Evolutionary conservation across 202 grass and related monocot genomes (phyloP).

Genomic region (Digitaria exilis): DNA sequence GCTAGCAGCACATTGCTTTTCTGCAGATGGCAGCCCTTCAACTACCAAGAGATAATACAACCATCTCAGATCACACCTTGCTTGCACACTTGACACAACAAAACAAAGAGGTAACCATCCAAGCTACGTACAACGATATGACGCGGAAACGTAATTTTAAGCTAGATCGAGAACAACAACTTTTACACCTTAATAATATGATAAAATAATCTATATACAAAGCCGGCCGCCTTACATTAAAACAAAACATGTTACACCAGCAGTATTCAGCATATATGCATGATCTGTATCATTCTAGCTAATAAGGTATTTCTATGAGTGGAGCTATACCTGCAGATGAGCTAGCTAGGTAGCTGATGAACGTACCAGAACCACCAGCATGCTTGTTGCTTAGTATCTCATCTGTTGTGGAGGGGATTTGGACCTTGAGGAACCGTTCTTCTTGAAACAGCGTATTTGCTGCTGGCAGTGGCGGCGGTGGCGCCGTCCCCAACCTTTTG

Average conservation of each 20-base stretch:
- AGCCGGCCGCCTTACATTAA: background rate
- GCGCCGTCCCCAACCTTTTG: background rate
- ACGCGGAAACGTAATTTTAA: background rate
- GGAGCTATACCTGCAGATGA: constrained; percentile 24
- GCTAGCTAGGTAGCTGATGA: background rate
- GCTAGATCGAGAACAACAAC: background rate
- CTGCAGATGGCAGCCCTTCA: constrained; percentile 36
- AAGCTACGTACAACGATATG: background rate
- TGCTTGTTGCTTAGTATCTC: background rate
- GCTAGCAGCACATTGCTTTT: background rate
- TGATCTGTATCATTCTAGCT: constrained; percentile 34
- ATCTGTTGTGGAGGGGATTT: constrained; percentile 83
- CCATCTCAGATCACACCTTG: background rate
- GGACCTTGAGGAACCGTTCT: constrained; percentile 74
- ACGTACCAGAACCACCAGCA: background rate
- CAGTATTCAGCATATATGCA: background rate
- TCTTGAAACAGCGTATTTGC: constrained; percentile 49
- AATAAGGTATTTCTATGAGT: constrained; percentile 20
- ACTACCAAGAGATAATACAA: constrained; percentile 18
- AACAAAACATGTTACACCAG: background rate
- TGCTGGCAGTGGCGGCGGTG: background rate
- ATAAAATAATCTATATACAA: constrained; percentile 39
- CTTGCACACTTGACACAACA: background rate
- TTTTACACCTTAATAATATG: background rate
- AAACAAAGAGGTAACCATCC: background rate